Percentiles rank a stretch among this genome's conserved stretches.
phyloP scores from a whole-genome alignment of 768 basidiomycete genomes.

The Gloeostereum incarnatum region DNA sequence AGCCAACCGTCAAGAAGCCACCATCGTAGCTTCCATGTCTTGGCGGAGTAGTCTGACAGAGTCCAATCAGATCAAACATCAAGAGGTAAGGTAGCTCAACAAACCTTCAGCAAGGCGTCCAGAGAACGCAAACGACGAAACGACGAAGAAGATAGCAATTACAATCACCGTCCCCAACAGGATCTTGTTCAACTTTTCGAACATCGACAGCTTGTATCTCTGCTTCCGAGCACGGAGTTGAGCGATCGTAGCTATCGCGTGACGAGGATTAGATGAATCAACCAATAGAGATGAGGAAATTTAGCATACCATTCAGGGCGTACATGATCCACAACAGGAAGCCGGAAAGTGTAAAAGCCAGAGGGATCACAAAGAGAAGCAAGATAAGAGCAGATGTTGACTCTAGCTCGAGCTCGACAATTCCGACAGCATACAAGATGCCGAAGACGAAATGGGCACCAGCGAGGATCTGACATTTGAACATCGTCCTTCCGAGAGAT shows the following conservation, averaged over 20 bases:
- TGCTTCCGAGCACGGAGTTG: conserved; percentile 85
- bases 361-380: conserved; percentile 85
- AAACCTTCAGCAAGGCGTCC: conserved; percentile 85
- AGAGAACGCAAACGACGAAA: conserved; percentile 87
- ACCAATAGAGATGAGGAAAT: background rate
- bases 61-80: background rate
- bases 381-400: conserved; percentile 80
- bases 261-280: conserved; percentile 7
- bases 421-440: conserved; percentile 90
- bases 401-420: conserved; percentile 88
- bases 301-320: conserved; percentile 64
- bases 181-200: conserved; percentile 77
- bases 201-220: conserved; percentile 82
- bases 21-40: conserved; percentile 88
- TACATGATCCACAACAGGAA: conserved; percentile 97
- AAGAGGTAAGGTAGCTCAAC: conserved; percentile 8
- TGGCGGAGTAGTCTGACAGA: conserved; percentile 75
- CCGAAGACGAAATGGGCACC: conserved; percentile 89
- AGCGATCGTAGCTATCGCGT: conserved; percentile 73
- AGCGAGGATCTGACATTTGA: conserved; percentile 73
- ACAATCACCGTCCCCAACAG: conserved; percentile 75
- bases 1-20: conserved; percentile 96
- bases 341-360: conserved; percentile 91
- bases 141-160: conserved; percentile 84
- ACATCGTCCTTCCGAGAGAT: conserved; percentile 77